These are phyloP conservation scores for Alternaria incomplexa DNA, from an alignment of 2,329 filamentous ascomycete genomes.

Conservation along the genomic window DNA sequence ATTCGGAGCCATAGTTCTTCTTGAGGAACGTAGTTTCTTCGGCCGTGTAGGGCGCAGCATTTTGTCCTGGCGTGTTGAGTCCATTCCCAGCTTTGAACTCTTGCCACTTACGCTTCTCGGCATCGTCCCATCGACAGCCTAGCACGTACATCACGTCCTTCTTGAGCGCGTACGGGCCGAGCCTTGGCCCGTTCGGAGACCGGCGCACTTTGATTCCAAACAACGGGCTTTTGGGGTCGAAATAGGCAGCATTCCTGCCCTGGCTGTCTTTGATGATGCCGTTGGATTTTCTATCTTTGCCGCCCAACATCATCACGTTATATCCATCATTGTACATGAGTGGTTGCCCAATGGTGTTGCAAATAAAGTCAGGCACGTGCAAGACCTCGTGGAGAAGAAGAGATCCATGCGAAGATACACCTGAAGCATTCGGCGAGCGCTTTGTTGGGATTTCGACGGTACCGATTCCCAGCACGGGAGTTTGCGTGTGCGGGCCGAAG, in stretches of 20 bases:
- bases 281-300: no score
- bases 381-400: constrained; percentile 22
- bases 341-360: constrained; percentile 20
- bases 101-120: background rate
- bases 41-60: constrained; percentile 10
- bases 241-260: constrained; percentile 10
- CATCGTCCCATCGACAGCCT: background rate
- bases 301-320: background rate
- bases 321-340: background rate
- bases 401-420: background rate
- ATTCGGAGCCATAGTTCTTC: constrained; percentile 40
- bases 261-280: background rate
- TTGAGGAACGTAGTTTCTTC: constrained; percentile 48
- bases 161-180: background rate
- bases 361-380: constrained; percentile 15
- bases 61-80: background rate
- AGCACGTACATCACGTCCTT: background rate
- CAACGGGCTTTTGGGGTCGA: no score
- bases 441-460: constrained; percentile 18
- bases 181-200: background rate
- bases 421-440: background rate
- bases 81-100: background rate
- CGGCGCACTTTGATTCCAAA: no score
- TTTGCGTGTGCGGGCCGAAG: background rate
- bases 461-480: constrained; percentile 17